Evolutionary conservation across 225 moss, liverwort and hornwort species (phyloP).

Genomic region (Polytrichum formosum): DNA sequence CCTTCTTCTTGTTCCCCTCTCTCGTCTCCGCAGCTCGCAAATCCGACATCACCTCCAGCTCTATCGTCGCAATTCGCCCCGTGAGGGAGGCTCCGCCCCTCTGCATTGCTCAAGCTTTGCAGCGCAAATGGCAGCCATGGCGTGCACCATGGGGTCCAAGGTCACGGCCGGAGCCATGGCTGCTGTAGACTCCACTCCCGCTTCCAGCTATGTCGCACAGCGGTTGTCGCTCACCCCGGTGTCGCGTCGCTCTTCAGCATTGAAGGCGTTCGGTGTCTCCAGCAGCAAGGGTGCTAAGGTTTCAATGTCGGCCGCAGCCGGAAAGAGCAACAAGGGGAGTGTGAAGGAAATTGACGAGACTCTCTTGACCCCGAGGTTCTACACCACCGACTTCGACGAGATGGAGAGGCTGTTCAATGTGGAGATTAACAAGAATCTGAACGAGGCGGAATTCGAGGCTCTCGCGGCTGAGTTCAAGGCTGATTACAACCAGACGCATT

Average conservation of each 20-base stretch:
- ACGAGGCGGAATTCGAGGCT: conserved; percentile 90
- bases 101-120: conserved; percentile 5
- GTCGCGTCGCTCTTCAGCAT: conserved; percentile 5
- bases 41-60: too few species aligned
- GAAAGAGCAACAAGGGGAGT: conserved; percentile 31
- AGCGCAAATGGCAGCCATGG: conserved; percentile 50
- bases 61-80: too few species aligned
- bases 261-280: conserved; percentile 22
- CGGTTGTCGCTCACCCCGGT: conserved; percentile 18
- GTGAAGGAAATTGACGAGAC: conserved; percentile 89
- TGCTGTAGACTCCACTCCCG: conserved; percentile 22
- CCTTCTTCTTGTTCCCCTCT: too few species aligned
- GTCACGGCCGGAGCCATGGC: conserved; percentile 33
- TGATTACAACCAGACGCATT: conserved; percentile 98
- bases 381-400: conserved; percentile 99
- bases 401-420: conserved; percentile 96
- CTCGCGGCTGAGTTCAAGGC: conserved; percentile 83
- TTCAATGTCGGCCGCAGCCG: conserved; percentile 21
- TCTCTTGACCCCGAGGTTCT: conserved; percentile 88
- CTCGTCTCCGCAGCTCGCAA: too few species aligned
- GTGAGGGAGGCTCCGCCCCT: too few species aligned
- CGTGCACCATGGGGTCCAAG: conserved; percentile 45
- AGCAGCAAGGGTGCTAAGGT: conserved; percentile 29
- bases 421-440: conserved; percentile 89
- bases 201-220: conserved; percentile 13